phyloP scores from a whole-genome alignment of 345 rosid genomes.

The Eucalyptus curtisii region DNA sequence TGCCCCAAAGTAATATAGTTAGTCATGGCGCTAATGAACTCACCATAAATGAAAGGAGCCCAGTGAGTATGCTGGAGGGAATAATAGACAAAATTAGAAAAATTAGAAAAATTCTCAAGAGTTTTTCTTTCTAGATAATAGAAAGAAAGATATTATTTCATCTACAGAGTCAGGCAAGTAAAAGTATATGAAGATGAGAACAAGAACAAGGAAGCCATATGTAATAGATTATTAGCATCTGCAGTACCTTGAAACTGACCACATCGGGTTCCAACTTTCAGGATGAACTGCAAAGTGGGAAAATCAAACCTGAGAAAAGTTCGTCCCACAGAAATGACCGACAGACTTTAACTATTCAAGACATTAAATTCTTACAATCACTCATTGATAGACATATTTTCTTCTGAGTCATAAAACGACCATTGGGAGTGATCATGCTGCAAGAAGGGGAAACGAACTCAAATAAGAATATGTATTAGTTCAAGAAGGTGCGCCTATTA shows the following conservation, averaged over 20 bases:
- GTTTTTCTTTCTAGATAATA: background rate
- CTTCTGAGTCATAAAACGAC: constrained; percentile 93
- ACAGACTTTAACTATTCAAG: background rate
- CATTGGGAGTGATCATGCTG: constrained; percentile 97
- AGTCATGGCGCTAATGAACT: constrained; percentile 4
- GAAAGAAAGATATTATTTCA: background rate
- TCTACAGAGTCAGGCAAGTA: background rate
- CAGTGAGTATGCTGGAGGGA: constrained; percentile 88
- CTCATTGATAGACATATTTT: constrained; percentile 99
- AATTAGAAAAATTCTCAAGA: background rate
- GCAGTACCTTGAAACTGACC: constrained; percentile 93
- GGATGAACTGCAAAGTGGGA: constrained; percentile 66
- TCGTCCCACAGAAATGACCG: background rate
- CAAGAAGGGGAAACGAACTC: background rate
- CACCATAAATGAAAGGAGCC: constrained; percentile 98
- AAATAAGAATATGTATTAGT: background rate
- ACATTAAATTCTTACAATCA: constrained; percentile 58
- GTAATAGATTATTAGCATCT: background rate
- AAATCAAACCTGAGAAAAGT: background rate
- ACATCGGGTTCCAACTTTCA: constrained; percentile 99
- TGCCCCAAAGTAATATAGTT: background rate
- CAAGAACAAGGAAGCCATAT: background rate
- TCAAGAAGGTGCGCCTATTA: background rate
- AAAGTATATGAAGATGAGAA: background rate
- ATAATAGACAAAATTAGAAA: background rate